Percentiles rank a stretch among this genome's conserved stretches.
Conservation (phyloP, 768 basidiomycete species). For the Xerocomus brunneocitrinus region DNA sequence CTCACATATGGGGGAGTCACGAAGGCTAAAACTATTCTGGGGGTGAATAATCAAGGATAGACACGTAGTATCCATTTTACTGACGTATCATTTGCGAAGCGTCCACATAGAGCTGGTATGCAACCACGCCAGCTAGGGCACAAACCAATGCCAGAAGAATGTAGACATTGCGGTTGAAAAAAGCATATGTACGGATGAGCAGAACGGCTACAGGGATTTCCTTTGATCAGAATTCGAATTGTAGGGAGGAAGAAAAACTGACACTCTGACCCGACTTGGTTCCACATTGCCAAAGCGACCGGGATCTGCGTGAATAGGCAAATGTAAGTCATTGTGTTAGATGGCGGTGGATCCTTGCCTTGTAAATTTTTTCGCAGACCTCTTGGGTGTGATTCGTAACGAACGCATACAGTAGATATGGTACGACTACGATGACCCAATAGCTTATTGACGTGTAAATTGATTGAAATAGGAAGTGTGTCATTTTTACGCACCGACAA, state of each 20-base stretch:
- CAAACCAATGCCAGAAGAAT: conserved; percentile 59
- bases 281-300: conserved; percentile 81
- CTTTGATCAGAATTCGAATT: conserved; percentile 4
- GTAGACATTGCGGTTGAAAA: conserved; percentile 75
- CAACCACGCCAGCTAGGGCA: conserved; percentile 67
- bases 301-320: conserved; percentile 50
- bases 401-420: conserved; percentile 74
- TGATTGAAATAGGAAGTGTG: conserved; percentile 1
- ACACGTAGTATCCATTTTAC: conserved; percentile 17
- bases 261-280: conserved; percentile 82
- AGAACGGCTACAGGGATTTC: conserved; percentile 51
- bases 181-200: conserved; percentile 80
- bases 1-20: conserved; percentile 58
- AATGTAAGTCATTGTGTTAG: background rate
- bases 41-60: conserved; percentile 8
- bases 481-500: conserved; percentile 57
- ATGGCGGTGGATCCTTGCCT: conserved; percentile 35
- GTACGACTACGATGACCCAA: conserved; percentile 78
- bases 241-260: conserved; percentile 14
- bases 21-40: conserved; percentile 54
- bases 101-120: conserved; percentile 79
- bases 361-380: conserved; percentile 67
- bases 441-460: conserved; percentile 43
- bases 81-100: conserved; percentile 73
- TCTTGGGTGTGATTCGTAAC: conserved; percentile 61